A percentile compares a stretch with the other conserved stretches of the same genome.
These are phyloP conservation scores for Macrolepiota albuminosa DNA, from an alignment of 768 basidiomycete genomes.

Conservation along the genomic window DNA sequence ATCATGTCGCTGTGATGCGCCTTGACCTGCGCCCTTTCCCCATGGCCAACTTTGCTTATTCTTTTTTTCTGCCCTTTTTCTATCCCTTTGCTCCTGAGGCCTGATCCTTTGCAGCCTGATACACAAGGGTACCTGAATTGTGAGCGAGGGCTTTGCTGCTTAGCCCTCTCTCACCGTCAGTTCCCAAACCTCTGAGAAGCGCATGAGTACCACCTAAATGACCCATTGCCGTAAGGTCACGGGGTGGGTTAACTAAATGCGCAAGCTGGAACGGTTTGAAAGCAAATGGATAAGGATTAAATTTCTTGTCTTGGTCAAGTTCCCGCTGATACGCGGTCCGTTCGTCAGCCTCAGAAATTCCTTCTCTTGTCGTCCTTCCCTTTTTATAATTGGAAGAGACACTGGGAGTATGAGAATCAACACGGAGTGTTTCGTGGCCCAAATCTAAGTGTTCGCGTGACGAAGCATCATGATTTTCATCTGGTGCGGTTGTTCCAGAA, in stretches of 20 bases:
- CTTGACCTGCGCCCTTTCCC: conserved; percentile 18
- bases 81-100: conserved; percentile 11
- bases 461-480: conserved; percentile 24
- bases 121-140: conserved; percentile 13
- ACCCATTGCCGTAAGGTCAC: conserved; percentile 54
- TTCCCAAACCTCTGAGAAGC: conserved; percentile 71
- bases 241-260: conserved; percentile 85
- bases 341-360: conserved; percentile 20
- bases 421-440: conserved; percentile 30
- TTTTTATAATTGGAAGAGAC: conserved; percentile 24
- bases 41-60: conserved; percentile 11
- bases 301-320: conserved; percentile 32
- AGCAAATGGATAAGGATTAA: conserved; percentile 66
- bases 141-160: conserved; percentile 15
- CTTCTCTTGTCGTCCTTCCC: conserved; percentile 21
- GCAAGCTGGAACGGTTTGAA: conserved; percentile 77
- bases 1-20: conserved; percentile 25
- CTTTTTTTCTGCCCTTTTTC: conserved; percentile 13
- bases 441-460: conserved; percentile 16
- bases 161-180: conserved; percentile 49
- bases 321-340: conserved; percentile 29
- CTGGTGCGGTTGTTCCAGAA: conserved; percentile 49
- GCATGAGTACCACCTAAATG: conserved; percentile 66
- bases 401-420: conserved; percentile 30
- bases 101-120: conserved; percentile 9